A percentile compares a stretch with the other conserved stretches of the same genome.
These are phyloP conservation scores for Pisolithus orientalis DNA, from an alignment of 768 basidiomycete species.

Conservation along the genomic window DNA sequence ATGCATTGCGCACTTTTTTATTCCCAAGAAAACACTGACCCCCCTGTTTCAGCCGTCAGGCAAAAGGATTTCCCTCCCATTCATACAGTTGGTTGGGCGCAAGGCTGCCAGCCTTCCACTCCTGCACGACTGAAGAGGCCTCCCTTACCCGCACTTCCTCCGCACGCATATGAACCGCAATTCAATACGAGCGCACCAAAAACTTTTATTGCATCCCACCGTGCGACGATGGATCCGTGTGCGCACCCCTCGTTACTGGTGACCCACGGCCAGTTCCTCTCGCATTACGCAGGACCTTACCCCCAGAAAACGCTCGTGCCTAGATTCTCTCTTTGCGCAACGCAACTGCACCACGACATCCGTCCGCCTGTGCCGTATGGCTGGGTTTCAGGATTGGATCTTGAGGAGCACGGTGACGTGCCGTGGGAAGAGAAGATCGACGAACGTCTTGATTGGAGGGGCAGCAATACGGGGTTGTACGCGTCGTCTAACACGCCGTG, in stretches of 20 bases:
- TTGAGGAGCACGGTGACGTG: constrained; percentile 43
- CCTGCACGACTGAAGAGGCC: constrained; percentile 26
- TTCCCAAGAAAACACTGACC: neutral
- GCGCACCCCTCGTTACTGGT: constrained; percentile 27
- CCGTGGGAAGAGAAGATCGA: constrained; percentile 60
- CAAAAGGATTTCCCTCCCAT: constrained; percentile 29
- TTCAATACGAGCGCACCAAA: constrained; percentile 2
- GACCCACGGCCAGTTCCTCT: constrained; percentile 49
- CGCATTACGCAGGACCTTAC: constrained; percentile 38
- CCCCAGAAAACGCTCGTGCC: constrained; percentile 41
- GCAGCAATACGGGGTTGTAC: constrained; percentile 63
- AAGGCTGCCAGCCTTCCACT: constrained; percentile 16
- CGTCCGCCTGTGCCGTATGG: constrained; percentile 42
- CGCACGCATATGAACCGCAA: neutral
- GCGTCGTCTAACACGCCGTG: constrained; percentile 37
- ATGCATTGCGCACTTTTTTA: constrained; percentile 1
- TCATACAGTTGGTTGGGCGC: constrained; percentile 17
- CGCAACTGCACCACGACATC: constrained; percentile 50
- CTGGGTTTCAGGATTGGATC: constrained; percentile 39
- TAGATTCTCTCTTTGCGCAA: constrained; percentile 47
- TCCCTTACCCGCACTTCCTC: constrained; percentile 14
- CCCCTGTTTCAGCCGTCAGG: constrained; percentile 18
- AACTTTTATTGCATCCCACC: constrained; percentile 33
- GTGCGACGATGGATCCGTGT: constrained; percentile 32
- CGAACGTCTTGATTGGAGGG: constrained; percentile 65